These are phyloP conservation scores for Exophiala aquamarina DNA, from an alignment of 2,329 filamentous ascomycete genomes.

Conservation along the genomic window DNA sequence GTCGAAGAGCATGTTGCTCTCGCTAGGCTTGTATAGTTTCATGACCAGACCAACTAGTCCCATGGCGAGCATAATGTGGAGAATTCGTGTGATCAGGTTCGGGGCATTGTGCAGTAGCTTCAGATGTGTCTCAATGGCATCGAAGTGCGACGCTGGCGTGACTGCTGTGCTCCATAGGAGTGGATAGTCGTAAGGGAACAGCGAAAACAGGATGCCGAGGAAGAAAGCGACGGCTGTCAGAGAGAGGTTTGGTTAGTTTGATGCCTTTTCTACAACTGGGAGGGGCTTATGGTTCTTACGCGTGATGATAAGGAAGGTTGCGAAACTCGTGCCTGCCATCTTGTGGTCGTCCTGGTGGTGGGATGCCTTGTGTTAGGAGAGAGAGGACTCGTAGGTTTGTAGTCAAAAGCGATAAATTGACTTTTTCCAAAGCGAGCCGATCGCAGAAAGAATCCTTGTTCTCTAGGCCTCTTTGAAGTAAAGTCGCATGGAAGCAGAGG, in stretches of 20 bases:
- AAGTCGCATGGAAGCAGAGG: too few relatives aligned
- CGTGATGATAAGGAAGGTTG: conserved; percentile 79
- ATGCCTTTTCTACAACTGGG: conserved; percentile 9
- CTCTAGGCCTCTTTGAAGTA: too few relatives aligned
- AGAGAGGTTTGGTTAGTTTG: conserved; percentile 4
- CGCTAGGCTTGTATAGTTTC: conserved; percentile 91
- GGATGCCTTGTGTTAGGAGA: neutral
- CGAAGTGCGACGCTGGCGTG: conserved; percentile 64
- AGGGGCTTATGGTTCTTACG: conserved; percentile 20
- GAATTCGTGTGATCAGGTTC: conserved; percentile 85
- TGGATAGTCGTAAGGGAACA: conserved; percentile 78
- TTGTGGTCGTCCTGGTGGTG: conserved; percentile 3
- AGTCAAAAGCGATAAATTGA: too few relatives aligned
- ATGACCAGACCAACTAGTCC: conserved; percentile 86
- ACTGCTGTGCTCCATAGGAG: conserved; percentile 46
- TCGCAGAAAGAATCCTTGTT: too few relatives aligned
- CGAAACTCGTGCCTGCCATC: conserved; percentile 59
- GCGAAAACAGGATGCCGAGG: conserved; percentile 94
- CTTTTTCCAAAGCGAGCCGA: too few relatives aligned
- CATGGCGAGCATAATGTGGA: conserved; percentile 88
- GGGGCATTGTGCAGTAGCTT: conserved; percentile 88
- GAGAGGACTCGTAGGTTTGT: too few relatives aligned
- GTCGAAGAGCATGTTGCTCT: conserved; percentile 95
- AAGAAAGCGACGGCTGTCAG: conserved; percentile 84
- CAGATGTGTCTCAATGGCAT: conserved; percentile 85